A percentile compares a stretch with the other conserved stretches of the same genome.
phyloP scores from a whole-genome alignment of 441 rosid genomes.

The Populus tomentosa region DNA sequence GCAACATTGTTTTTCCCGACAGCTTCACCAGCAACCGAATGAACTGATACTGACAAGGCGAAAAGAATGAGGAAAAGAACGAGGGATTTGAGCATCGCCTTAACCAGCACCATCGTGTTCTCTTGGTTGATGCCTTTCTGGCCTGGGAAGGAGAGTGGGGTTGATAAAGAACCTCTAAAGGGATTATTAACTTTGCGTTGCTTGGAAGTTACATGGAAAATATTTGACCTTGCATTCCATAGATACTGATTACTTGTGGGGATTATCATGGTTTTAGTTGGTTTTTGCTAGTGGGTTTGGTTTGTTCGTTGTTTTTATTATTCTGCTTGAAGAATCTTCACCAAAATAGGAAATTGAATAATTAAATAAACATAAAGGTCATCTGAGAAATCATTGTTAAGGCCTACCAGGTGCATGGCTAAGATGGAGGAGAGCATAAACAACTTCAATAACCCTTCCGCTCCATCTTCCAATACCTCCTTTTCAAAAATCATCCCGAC shows the following conservation, averaged over 20 bases:
- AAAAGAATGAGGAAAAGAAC: constrained; percentile 24
- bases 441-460: background rate
- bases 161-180: constrained; percentile 15
- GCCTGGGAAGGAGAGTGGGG: background rate
- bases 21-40: constrained; percentile 2
- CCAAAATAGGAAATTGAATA: background rate
- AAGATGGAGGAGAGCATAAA: background rate
- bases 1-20: background rate
- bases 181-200: constrained; percentile 34
- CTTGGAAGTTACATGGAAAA: constrained; percentile 29
- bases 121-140: background rate
- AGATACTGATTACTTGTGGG: background rate
- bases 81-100: constrained; percentile 13
- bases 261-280: background rate
- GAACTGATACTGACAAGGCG: constrained; percentile 11
- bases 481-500: no score
- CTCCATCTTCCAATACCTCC: no score
- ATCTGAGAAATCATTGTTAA: background rate
- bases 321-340: background rate
- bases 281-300: constrained; percentile 11
- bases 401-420: background rate
- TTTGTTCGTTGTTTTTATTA: background rate
- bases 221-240: constrained; percentile 1
- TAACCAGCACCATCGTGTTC: constrained; percentile 21
- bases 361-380: background rate